Conservation (phyloP, 495 filamentous ascomycete genomes). For the Saxophila tyrrhenica region DNA sequence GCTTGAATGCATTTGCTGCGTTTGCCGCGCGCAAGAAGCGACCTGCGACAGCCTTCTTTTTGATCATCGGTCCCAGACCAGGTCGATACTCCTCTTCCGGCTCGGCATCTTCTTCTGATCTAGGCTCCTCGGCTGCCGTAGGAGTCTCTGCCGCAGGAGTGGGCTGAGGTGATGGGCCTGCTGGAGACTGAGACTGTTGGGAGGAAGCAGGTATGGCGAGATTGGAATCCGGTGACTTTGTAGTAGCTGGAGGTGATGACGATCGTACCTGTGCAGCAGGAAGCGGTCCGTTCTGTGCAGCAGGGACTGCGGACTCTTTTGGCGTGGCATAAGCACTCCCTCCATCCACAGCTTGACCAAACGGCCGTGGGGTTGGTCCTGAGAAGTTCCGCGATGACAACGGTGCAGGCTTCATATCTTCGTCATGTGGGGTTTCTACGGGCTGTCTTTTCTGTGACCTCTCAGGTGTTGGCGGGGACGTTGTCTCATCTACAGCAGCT, state of each 20-base stretch:
- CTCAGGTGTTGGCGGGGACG: not conserved
- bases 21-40: slow-evolving; percentile 76
- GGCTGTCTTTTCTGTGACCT: not conserved
- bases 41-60: slow-evolving; percentile 63
- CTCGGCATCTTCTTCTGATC: slow-evolving; percentile 17
- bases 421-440: not conserved
- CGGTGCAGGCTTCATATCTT: not conserved
- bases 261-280: slow-evolving; percentile 4
- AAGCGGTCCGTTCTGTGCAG: not conserved
- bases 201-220: slow-evolving; percentile 5
- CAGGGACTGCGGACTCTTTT: not conserved
- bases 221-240: not conserved
- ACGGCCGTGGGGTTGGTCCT: not conserved
- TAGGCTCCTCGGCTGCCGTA: not conserved
- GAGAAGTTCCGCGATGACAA: not conserved
- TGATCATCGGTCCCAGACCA: slow-evolving; percentile 84
- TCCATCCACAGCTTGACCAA: not conserved
- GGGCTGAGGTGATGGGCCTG: not conserved
- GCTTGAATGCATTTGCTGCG: slow-evolving; percentile 73
- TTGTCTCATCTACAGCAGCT: not conserved
- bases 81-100: slow-evolving; percentile 48
- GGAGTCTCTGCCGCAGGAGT: slow-evolving; percentile 9
- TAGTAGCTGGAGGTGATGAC: not conserved
- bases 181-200: not conserved
- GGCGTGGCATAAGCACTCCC: slow-evolving; percentile 1